These are phyloP conservation scores for Colletotrichum lupini DNA, from an alignment of 2,329 filamentous ascomycete genomes.

Conservation along the genomic window DNA sequence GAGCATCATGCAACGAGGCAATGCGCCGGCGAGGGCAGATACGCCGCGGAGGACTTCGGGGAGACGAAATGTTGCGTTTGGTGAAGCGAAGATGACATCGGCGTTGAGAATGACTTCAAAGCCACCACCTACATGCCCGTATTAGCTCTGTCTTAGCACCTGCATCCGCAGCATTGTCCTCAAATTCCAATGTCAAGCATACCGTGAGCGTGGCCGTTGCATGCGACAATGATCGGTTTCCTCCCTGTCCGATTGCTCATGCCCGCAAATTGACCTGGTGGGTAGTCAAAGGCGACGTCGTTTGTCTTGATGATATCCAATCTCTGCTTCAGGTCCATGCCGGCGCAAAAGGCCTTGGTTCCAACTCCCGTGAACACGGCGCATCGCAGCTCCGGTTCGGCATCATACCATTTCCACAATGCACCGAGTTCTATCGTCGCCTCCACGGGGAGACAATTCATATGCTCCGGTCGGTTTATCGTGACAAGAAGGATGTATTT, in stretches of 20 bases:
- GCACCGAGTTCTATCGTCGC: conserved; percentile 51
- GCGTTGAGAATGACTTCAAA: conserved; percentile 53
- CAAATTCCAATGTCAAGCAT: conserved; percentile 20
- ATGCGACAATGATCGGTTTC: conserved; percentile 46
- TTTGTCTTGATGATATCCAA: conserved; percentile 42
- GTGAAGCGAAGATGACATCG: conserved; percentile 67
- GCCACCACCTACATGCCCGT: conserved; percentile 40
- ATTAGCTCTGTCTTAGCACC: not conserved
- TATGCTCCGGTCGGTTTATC: conserved; percentile 53
- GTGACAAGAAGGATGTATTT: conserved; percentile 55
- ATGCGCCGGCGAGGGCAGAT: conserved; percentile 65
- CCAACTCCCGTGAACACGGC: conserved; percentile 64
- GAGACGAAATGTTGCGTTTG: conserved; percentile 63
- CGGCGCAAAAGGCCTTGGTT: conserved; percentile 62
- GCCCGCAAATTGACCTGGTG: conserved; percentile 46
- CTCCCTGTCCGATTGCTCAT: conserved; percentile 48
- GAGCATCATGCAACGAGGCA: conserved; percentile 58
- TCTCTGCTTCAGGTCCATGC: conserved; percentile 64
- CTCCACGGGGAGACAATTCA: conserved; percentile 53
- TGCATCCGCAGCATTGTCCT: not conserved
- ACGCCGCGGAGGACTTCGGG: conserved; percentile 70
- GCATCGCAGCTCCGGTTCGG: conserved; percentile 57
- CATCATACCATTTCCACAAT: conserved; percentile 63
- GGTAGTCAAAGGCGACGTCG: conserved; percentile 46
- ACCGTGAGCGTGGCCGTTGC: conserved; percentile 46